Conservation (phyloP, 148 eudicot species). For the Camellia granthamiana region DNA sequence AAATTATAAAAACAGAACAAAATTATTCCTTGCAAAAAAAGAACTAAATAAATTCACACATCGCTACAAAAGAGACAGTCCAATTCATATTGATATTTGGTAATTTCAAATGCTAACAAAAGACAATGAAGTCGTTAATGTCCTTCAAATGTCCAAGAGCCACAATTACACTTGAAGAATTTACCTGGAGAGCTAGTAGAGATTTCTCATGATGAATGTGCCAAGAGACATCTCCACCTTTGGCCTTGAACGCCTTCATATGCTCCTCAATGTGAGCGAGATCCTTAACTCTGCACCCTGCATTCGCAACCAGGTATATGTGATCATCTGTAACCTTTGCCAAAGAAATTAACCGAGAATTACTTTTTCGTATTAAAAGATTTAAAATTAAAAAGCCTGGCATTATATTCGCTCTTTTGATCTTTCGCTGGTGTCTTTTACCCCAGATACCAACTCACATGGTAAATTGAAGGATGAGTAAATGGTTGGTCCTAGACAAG, state of each 20-base stretch:
- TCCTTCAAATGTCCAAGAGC: background rate
- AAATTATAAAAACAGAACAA: background rate
- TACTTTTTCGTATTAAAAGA: background rate
- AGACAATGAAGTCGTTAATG: background rate
- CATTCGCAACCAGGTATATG: conserved; percentile 71
- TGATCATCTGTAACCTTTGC: background rate
- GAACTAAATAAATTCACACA: background rate
- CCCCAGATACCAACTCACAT: background rate
- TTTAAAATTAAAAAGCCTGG: background rate
- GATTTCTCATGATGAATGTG: conserved; percentile 96
- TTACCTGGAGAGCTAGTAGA: conserved; percentile 92
- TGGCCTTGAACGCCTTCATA: conserved; percentile 81
- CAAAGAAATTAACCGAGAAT: background rate
- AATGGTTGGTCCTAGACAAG: background rate
- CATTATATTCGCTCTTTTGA: background rate
- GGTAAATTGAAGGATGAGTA: background rate
- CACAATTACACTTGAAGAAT: conserved; percentile 5
- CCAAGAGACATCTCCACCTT: conserved; percentile 98
- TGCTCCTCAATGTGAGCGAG: conserved; percentile 97
- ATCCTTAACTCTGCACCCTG: conserved; percentile 98
- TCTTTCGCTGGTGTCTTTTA: background rate
- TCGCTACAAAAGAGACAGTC: too few relatives aligned
- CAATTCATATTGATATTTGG: background rate
- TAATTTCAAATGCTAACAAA: background rate
- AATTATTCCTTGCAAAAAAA: background rate